Evolutionary conservation across 768 basidiomycete genomes (phyloP), one percentile per base, ranked within the genome.

Genomic region (Calocybe cyanea): DNA sequence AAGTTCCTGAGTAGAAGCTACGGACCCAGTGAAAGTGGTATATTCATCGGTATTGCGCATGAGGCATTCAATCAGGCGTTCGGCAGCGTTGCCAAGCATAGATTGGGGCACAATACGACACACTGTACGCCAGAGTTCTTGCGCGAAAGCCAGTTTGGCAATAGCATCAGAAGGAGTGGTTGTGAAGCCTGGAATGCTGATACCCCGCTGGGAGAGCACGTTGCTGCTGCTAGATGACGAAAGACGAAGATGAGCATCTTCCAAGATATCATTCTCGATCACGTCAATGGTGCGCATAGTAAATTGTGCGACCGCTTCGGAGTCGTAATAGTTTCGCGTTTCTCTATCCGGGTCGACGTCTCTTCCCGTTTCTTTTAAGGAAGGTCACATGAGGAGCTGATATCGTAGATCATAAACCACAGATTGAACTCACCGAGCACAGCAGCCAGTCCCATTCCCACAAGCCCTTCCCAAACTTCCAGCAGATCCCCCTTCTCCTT

Each of bases 391-490:
- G 40, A 33, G 23, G 25, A 37, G 38, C 33, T 18, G 34, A 2
- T 13, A 46, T 13, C 45, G 3, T 2, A n/a, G 31, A 31, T 38
- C 13, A 9, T 15, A 20, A 43, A 43, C n/a, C n/a, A n/a, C n/a
- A 10, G 43, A 35, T 14, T 20, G 14, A 36, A 57, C 64, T 14
- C 30, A 80, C 81, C 71, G 65, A 77, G 64, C 4, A 78, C 61
- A 40, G 62, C 56, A 0, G 67, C 56, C 13, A 79, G 69, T 24
- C 76, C 76, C 2, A 75, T 70, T 41, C 67, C 70, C 31, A 86
- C 52, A 24, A 88, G 58, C 33, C 75, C 73, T 30, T 71, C 64
- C 85, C 85, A 88, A 7, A 80, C 77, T 1, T 55, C 51, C 75
- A 80, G 41, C 15, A 58, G 45, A 4, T 31, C 38, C 18, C 46